Percentiles rank a stretch among this genome's conserved stretches.
Conservation (phyloP, 2,329 filamentous ascomycete species). For the Neoscytalidium dimidiatum region DNA sequence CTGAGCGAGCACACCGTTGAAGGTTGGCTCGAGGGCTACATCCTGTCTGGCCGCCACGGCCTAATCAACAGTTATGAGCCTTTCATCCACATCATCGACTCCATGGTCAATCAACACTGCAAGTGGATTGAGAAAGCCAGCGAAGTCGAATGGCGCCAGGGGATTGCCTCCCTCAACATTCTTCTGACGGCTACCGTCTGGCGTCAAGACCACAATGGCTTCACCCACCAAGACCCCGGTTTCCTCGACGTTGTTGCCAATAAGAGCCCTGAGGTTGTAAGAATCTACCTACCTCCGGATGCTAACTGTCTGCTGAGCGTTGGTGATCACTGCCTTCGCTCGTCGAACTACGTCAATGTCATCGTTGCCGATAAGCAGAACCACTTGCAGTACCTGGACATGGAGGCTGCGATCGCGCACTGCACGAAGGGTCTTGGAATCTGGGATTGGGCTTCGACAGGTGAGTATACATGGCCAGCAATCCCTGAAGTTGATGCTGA, state of each 20-base stretch:
- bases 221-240: constrained; percentile 78
- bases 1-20: constrained; percentile 80
- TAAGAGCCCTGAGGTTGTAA: constrained; percentile 77
- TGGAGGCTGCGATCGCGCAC: constrained; percentile 72
- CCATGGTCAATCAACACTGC: constrained; percentile 84
- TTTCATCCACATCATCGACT: constrained; percentile 81
- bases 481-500: constrained; percentile 30
- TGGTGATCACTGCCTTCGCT: constrained; percentile 74
- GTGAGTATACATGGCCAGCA: neutral
- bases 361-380: constrained; percentile 79
- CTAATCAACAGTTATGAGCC: constrained; percentile 80
- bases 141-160: constrained; percentile 76
- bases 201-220: constrained; percentile 83
- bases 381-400: constrained; percentile 73
- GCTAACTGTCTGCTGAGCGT: constrained; percentile 76
- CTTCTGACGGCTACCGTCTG: constrained; percentile 77
- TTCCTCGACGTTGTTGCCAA: constrained; percentile 80
- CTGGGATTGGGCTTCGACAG: constrained; percentile 71
- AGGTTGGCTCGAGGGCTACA: constrained; percentile 79
- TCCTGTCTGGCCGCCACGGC: constrained; percentile 73
- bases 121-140: constrained; percentile 82
- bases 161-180: constrained; percentile 76
- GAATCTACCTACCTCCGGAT: constrained; percentile 79
- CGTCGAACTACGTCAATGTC: constrained; percentile 78
- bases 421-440: constrained; percentile 79